Evolutionary conservation across 192 early-diverging fungal genomes (phyloP), one percentile per base, ranked within the genome.

Genomic region (Martensiomyces pterosporus): DNA sequence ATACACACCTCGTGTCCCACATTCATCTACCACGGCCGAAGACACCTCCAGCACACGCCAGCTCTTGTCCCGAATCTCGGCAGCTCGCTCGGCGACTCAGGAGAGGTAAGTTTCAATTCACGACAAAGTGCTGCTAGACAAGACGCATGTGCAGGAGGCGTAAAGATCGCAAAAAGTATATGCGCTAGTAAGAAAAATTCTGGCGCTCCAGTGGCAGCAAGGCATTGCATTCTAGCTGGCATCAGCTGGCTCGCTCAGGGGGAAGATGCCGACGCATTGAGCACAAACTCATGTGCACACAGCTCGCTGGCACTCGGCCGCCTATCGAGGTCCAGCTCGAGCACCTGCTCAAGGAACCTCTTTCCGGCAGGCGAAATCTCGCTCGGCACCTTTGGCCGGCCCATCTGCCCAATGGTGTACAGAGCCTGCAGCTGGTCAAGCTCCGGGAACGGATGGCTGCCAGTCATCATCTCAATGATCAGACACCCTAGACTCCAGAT

Each of bases 391-490:
- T 48, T 53, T 38, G 66, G 70, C 8, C 60, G 53, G 16, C 57
- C 51, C 7, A 64, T 70, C 63, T 52, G 59, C 33, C 72, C 75
- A 41, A 83, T 80, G 64, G 83, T 80, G 64, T 85, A 88, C 43
- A 91, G 81, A 8, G 87, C 87, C 62, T 88, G 87, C 81, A 88
- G 81, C 59, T 89, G 86, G 17, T 83, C 82, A 41, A 81, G 83
- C 38, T 83, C 81, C 17, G 87, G 83, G 61, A 84, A 99, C 8
- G 97, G 97, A 63, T 97, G 91, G 9, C 83, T 77, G 6, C 92
- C 93, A 0, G 94, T 96, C 55, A 99, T 86, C 97, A 99, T 99
- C 75, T 99, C 97, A n/a, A 97, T 85, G 0, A 93, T 81, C 52
- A 97, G 78, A 59, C 94, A 97, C 8, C 94, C 94, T 22, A 99